Conservation (phyloP, 2,329 filamentous ascomycete species). For the Beauveria varroae region DNA sequence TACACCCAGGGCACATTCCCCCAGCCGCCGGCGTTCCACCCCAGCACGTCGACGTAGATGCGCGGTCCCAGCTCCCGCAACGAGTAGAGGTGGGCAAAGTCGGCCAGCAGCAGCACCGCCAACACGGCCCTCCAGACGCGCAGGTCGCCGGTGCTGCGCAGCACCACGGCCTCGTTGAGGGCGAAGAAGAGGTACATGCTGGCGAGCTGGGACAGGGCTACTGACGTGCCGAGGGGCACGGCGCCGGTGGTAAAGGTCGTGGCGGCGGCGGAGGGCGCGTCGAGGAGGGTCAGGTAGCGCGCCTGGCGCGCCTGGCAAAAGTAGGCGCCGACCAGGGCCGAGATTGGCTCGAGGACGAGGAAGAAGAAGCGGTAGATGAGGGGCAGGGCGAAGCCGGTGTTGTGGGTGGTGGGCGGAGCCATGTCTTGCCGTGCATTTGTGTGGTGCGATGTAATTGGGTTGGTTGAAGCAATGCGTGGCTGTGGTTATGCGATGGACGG, state of each 20-base stretch:
- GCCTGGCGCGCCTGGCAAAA: slow-evolving; percentile 41
- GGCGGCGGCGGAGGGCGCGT: slow-evolving; percentile 43
- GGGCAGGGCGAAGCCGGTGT: slow-evolving; percentile 42
- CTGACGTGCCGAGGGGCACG: slow-evolving; percentile 53
- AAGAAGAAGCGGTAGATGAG: slow-evolving; percentile 64
- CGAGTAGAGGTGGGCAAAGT: slow-evolving; percentile 67
- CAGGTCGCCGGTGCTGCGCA: slow-evolving; percentile 60
- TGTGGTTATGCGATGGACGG: too few relatives aligned
- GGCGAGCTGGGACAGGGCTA: slow-evolving; percentile 66
- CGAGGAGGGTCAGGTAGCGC: slow-evolving; percentile 57
- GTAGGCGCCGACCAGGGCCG: slow-evolving; percentile 45
- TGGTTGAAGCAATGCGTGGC: too few relatives aligned
- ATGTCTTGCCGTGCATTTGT: too few relatives aligned
- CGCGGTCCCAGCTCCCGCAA: slow-evolving; percentile 49
- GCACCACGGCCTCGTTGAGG: slow-evolving; percentile 67
- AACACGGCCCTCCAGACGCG: slow-evolving; percentile 64
- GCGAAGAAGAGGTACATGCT: slow-evolving; percentile 74
- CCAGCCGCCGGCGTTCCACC: slow-evolving; percentile 62
- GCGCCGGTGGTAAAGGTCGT: slow-evolving; percentile 9
- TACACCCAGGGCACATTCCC: slow-evolving; percentile 68
- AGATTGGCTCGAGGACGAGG: slow-evolving; percentile 60
- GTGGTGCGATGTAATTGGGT: too few relatives aligned
- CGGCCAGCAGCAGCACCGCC: slow-evolving; percentile 62
- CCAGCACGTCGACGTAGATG: slow-evolving; percentile 55
- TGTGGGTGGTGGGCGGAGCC: neutral